Base-by-base conservation (phyloP, 148 eudicot species). In the Pharnaceum exiguum region DNA sequence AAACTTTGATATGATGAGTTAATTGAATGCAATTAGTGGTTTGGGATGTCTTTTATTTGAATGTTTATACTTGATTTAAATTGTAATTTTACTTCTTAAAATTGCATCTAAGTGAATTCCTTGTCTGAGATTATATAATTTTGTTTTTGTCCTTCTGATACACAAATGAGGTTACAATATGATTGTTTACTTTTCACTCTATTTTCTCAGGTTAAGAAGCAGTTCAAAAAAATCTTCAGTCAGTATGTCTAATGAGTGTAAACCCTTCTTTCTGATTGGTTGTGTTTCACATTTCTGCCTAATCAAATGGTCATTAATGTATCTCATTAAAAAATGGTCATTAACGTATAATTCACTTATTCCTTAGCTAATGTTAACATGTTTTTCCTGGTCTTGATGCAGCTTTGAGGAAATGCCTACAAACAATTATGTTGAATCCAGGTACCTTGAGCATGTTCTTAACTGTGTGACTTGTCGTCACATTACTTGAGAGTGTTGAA, bases 381-480 rank as follows among this genome's bases (percentile, higher is more conserved):
- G 36, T 58, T 31, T 32, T 26, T 57, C 21, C 45, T 71, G 46
- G 46, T 70, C 17, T 50, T 40, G 63, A 26, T 75, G 71, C 86
- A 91, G 98, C 37, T 91, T 91, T 54, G 98, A 91, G 74, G 98
- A 91, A 77, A 91, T 91, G 98, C 90, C 96, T 25, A 91, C 98
- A 35, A 80, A 85, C 74, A 79, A 83, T 69, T 93, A 61, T 74
- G 86, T 83, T 5, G 98, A 93, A 66, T 88, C 96, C 96, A 93
- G 98, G 98, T 93, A 75, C 23, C 6, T 35, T 6, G 15, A 7
- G n/a, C n/a, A 1, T 53, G 24, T 39, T 39, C 11, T 37, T 55
- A 43, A 26, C 8, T 18, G 16, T 23, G 42, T 26, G 40, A 17
- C 60, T 17, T 44, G 37, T 35, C 5, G 22, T 16, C 46, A n/a